Conservation (phyloP, 345 rosid species). For the Viola odorata region DNA sequence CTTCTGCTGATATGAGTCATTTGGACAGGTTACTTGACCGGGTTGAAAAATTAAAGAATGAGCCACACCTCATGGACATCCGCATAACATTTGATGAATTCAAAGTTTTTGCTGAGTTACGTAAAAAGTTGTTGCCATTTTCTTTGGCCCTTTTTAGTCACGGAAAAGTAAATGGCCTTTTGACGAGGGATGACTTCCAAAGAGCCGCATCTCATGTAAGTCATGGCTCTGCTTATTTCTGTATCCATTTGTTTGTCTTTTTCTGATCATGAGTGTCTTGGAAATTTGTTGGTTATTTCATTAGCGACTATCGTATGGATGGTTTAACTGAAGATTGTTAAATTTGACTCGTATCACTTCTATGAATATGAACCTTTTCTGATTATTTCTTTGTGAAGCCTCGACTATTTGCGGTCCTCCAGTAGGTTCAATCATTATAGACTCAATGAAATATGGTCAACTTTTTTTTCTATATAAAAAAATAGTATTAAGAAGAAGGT, state of each 20-base stretch:
- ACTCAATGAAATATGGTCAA: too few species aligned
- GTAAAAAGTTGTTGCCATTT: constrained; percentile 68
- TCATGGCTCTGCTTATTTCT: constrained; percentile 3
- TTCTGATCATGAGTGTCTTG: not conserved
- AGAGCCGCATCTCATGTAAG: constrained; percentile 81
- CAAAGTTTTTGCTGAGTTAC: constrained; percentile 69
- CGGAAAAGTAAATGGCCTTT: constrained; percentile 72
- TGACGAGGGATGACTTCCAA: constrained; percentile 69
- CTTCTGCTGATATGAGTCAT: constrained; percentile 85
- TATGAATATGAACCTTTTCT: too few species aligned
- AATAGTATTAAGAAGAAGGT: too few species aligned
- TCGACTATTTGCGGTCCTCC: too few species aligned
- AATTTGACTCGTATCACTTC: too few species aligned
- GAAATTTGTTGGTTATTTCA: not conserved
- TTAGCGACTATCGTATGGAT: not conserved
- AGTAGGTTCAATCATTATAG: too few species aligned
- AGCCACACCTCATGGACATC: constrained; percentile 40
- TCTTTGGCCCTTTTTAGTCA: constrained; percentile 82
- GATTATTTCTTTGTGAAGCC: too few species aligned
- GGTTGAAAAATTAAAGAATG: constrained; percentile 51
- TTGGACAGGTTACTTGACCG: constrained; percentile 57
- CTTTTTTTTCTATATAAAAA: too few species aligned
- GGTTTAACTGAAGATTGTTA: too few species aligned
- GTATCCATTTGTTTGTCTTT: not conserved
- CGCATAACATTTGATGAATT: constrained; percentile 70